phyloP scores from a whole-genome alignment of 2,329 filamentous ascomycete genomes.

The Aspergillus flavus region DNA sequence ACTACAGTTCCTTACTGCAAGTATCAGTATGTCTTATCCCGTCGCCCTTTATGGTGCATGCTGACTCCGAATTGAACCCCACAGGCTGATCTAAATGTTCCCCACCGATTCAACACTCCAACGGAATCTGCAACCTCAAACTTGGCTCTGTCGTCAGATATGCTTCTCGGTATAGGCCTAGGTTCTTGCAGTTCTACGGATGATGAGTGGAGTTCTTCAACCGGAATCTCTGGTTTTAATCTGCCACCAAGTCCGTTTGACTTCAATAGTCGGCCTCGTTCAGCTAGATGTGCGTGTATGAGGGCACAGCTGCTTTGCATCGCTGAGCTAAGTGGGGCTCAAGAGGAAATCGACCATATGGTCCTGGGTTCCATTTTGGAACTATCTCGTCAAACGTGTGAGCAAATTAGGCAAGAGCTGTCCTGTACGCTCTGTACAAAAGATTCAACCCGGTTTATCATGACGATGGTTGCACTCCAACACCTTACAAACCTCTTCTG shows the following conservation, averaged over 20 bases:
- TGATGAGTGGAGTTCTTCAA: neutral
- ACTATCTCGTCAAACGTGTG: neutral
- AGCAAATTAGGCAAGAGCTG: conserved; percentile 3
- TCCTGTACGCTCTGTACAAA: conserved; percentile 1
- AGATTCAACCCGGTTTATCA: neutral
- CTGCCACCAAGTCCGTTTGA: neutral
- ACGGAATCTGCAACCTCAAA: neutral
- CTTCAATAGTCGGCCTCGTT: neutral
- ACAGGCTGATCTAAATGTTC: neutral
- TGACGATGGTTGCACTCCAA: neutral
- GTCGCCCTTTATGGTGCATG: too few relatives aligned
- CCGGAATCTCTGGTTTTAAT: neutral
- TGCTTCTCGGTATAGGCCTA: neutral
- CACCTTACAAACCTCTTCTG: conserved; percentile 1
- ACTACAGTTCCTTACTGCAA: neutral
- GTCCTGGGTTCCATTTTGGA: conserved; percentile 1
- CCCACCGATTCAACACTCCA: neutral
- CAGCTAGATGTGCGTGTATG: neutral
- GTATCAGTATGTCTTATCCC: neutral
- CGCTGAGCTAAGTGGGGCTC: neutral
- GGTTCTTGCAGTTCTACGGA: neutral
- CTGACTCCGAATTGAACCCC: neutral
- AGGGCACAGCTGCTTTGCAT: conserved; percentile 3
- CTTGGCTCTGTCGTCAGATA: neutral
- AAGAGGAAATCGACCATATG: neutral